phyloP scores from a whole-genome alignment of 352 stramenopile genomes.

The Pythium guiyangense region DNA sequence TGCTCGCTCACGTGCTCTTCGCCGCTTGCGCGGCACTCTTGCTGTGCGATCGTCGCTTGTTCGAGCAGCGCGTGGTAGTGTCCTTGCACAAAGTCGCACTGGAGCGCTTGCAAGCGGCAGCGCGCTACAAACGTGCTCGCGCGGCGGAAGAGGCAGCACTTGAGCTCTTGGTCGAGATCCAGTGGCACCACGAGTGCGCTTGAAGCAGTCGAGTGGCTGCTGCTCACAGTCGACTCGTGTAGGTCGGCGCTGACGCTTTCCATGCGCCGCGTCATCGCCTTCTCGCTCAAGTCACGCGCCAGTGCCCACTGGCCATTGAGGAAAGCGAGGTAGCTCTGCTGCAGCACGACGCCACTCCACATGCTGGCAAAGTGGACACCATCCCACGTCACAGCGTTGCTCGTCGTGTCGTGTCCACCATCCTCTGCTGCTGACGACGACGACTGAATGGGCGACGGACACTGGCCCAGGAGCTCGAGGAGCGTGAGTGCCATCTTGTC shows the following conservation, averaged over 20 bases:
- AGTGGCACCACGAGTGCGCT: conserved; percentile 1
- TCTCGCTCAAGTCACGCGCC: conserved; percentile 18
- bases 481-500: conserved; percentile 28
- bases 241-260: background rate
- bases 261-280: conserved; percentile 17
- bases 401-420: too few species aligned
- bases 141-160: conserved; percentile 26
- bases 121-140: conserved; percentile 32
- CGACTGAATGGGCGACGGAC: background rate
- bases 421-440: background rate
- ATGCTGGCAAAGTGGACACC: conserved; percentile 2
- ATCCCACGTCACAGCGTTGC: background rate
- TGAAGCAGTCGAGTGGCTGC: background rate
- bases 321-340: conserved; percentile 33
- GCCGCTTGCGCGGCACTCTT: conserved; percentile 28
- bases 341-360: conserved; percentile 28
- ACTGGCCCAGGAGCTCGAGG: conserved; percentile 13
- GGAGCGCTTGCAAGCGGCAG: conserved; percentile 30
- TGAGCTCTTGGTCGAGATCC: conserved; percentile 35
- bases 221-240: background rate
- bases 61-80: conserved; percentile 26
- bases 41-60: conserved; percentile 22
- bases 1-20: conserved; percentile 40
- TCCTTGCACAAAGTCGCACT: conserved; percentile 31
- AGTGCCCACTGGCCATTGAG: conserved; percentile 28